Base-by-base conservation (phyloP, 139 green algal genomes). In the Marvania coccoides region DNA sequence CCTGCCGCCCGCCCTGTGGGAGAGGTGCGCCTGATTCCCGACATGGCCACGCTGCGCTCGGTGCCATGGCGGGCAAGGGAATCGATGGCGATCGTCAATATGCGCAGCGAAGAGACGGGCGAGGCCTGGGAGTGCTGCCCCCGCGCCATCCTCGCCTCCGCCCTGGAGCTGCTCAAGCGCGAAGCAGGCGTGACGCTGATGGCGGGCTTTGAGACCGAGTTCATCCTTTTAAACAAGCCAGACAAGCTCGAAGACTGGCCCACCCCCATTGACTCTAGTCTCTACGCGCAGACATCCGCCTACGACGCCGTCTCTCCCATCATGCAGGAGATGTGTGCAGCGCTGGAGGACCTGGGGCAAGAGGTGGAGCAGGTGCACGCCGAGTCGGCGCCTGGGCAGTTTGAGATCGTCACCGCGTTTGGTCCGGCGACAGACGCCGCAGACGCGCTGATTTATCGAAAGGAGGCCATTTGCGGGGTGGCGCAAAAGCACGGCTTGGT, bases 351-450 rank as follows among this genome's bases (percentile, higher is more conserved):
- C 0, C 47, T 81, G 57, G 76, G 66, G 3, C 69, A 83, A 6
- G 26, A 37, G 5, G 79, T 87, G 12, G n/a, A 71, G 33, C 81
- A 87, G 63, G 73, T 78, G 34, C 83, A 89, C 47, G 47, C 65
- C 3, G 83, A 89, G 65, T 71, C 70, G 23, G 81, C 61, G 0
- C 63, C 61, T 29, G 81, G 77, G 4, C 81, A 85, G 56, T 89
- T 81, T 77, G 83, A 89, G 39, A 59, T 89, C 4, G 68, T 67
- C 2, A 78, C 74, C 13, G 38, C 10, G 48, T 66, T 30, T 26
- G 24, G 24, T 19, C 8, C 23, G 15, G 24, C n/a, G 40, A 2
- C 59, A 35, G 45, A 75, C 38, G 69, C 78, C 26, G 73, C 71
- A 0, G 82, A 91, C 72, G 61, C 54, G 34, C 42, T 88, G 56